Evolutionary conservation across 2,329 filamentous ascomycete genomes (phyloP).

Genomic region (Diaporthe nobilis): DNA sequence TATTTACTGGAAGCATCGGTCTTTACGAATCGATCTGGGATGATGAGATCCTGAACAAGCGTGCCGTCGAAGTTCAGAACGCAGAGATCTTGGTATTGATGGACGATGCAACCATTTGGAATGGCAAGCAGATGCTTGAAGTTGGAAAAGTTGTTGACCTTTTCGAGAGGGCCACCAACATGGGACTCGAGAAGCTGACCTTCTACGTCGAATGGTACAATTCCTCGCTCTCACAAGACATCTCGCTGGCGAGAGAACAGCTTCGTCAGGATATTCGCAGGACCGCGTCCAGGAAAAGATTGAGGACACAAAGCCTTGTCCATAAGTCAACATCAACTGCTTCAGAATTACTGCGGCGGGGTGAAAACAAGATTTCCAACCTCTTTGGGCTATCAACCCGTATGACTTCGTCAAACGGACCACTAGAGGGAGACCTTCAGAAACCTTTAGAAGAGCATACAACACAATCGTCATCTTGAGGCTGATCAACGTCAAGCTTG

Average conservation of each 20-base stretch:
- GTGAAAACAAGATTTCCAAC: too few species aligned
- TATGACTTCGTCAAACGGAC: too few species aligned
- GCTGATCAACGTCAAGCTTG: neutral
- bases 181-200: slow-evolving; percentile 5
- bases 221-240: neutral
- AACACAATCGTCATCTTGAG: neutral
- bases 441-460: too few species aligned
- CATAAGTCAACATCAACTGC: neutral
- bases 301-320: neutral
- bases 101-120: neutral
- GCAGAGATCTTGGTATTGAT: neutral
- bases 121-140: neutral
- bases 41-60: neutral
- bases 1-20: neutral
- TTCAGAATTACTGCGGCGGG: neutral
- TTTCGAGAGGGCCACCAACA: slow-evolving; percentile 43
- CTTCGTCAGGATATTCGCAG: neutral
- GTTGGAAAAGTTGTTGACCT: slow-evolving; percentile 35
- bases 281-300: neutral
- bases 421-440: too few species aligned
- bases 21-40: neutral
- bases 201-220: slow-evolving; percentile 2
- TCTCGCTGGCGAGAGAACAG: neutral
- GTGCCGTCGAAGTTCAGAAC: neutral
- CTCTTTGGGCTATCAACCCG: too few species aligned